These are phyloP conservation scores for Parsonsia alboflavescens DNA, from an alignment of 257 asterid species.

Conservation along the genomic window DNA sequence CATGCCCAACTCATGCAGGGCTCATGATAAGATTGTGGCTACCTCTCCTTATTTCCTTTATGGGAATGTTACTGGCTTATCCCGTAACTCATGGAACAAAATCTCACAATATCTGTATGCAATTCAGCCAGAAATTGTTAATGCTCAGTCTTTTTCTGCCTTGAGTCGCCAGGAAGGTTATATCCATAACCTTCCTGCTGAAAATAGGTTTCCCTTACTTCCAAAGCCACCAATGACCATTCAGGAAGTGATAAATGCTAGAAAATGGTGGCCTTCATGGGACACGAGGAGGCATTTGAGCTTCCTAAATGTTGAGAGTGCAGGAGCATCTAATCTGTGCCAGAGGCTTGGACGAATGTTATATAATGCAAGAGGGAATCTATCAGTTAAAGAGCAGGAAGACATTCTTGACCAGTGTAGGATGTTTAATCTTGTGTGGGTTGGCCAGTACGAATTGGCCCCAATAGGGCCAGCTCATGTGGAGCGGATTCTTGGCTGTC, in stretches of 20 bases:
- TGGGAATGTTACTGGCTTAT: constrained; percentile 47
- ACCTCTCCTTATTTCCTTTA: constrained; percentile 79
- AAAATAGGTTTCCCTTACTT: constrained; percentile 46
- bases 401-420: constrained; percentile 50
- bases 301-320: constrained; percentile 38
- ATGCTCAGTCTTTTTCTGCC: constrained; percentile 51
- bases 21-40: constrained; percentile 40
- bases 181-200: constrained; percentile 74
- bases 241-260: constrained; percentile 46
- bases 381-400: constrained; percentile 46
- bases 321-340: constrained; percentile 38
- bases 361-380: constrained; percentile 40
- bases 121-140: constrained; percentile 65
- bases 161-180: constrained; percentile 75
- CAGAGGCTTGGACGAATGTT: constrained; percentile 53
- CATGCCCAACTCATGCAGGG: constrained; percentile 40
- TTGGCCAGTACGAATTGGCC: constrained; percentile 42
- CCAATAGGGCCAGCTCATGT: constrained; percentile 60
- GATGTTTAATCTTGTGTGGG: constrained; percentile 64
- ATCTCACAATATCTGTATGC: constrained; percentile 67
- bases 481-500: constrained; percentile 78
- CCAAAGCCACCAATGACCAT: constrained; percentile 74
- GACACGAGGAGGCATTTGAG: constrained; percentile 64
- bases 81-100: constrained; percentile 63
- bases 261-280: constrained; percentile 89